A percentile compares a stretch with the other conserved stretches of the same genome.
These are phyloP conservation scores for Arthroderma sp. DNA, from an alignment of 2,329 filamentous ascomycete genomes.

Conservation along the genomic window DNA sequence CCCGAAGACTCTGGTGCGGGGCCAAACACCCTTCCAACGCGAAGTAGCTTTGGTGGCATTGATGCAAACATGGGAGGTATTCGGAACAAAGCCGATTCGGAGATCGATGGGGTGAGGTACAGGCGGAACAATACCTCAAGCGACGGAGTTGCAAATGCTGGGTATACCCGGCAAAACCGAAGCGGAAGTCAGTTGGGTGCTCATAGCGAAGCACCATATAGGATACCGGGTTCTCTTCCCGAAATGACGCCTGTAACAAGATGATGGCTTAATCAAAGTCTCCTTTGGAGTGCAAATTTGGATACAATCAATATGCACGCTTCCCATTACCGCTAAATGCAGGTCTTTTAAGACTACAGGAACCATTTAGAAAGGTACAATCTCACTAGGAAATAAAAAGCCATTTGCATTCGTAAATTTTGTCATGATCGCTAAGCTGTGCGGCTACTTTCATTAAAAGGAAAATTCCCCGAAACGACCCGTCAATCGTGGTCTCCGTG, in stretches of 20 bases:
- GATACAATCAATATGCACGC: too few species aligned
- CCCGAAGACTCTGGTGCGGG: slow-evolving; percentile 13
- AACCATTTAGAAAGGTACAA: too few species aligned
- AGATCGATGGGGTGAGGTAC: slow-evolving; percentile 23
- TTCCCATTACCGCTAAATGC: too few species aligned
- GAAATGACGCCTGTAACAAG: slow-evolving; percentile 14
- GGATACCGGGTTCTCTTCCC: slow-evolving; percentile 30
- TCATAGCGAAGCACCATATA: slow-evolving; percentile 19
- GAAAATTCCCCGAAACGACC: too few species aligned
- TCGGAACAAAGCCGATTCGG: slow-evolving; percentile 14
- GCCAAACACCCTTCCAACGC: background rate
- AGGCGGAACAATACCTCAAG: slow-evolving; percentile 5
- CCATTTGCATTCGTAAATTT: too few species aligned
- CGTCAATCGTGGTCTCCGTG: too few species aligned
- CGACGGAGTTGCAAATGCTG: background rate
- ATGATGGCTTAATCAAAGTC: background rate
- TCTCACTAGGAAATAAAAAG: too few species aligned
- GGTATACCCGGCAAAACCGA: slow-evolving; percentile 1
- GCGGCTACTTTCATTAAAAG: too few species aligned
- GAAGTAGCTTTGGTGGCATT: slow-evolving; percentile 2
- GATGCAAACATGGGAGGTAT: slow-evolving; percentile 3
- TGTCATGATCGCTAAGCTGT: too few species aligned
- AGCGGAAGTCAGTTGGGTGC: background rate
- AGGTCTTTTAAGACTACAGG: too few species aligned
- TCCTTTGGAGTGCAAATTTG: background rate